A percentile compares a stretch with the other conserved stretches of the same genome.
phyloP scores from a whole-genome alignment of 2,329 filamentous ascomycete species.

The Colletotrichum godetiae region DNA sequence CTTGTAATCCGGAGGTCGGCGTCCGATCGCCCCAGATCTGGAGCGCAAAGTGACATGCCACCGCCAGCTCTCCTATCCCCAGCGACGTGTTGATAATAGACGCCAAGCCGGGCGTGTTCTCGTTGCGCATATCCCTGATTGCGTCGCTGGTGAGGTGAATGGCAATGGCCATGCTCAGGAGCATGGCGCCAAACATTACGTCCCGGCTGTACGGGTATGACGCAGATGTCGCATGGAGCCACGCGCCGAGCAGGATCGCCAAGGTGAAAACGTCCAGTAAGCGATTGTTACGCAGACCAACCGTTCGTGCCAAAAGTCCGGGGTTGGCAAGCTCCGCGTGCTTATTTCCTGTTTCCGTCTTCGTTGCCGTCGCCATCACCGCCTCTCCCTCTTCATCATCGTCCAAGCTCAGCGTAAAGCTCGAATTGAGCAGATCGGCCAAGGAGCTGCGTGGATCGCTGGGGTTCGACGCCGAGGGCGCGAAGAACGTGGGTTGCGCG shows the following conservation, averaged over 20 bases:
- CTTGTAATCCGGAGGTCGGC: constrained; percentile 20
- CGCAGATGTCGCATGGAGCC: constrained; percentile 33
- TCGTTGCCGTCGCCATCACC: not conserved
- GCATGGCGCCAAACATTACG: constrained; percentile 36
- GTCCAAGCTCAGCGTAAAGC: constrained; percentile 54
- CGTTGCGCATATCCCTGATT: constrained; percentile 24
- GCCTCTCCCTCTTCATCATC: constrained; percentile 29
- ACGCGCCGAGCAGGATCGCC: constrained; percentile 25
- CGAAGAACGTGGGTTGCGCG: constrained; percentile 71
- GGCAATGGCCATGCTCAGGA: constrained; percentile 30
- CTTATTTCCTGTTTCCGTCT: not conserved
- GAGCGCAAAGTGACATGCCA: constrained; percentile 29
- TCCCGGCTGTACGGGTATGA: constrained; percentile 33
- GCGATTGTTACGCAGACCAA: constrained; percentile 29
- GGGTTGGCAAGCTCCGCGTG: not conserved
- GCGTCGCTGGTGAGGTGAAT: constrained; percentile 32
- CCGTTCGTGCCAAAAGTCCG: constrained; percentile 1
- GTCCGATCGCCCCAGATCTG: constrained; percentile 28
- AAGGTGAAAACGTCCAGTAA: constrained; percentile 35
- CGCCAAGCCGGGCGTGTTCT: constrained; percentile 21
- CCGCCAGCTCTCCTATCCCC: constrained; percentile 32
- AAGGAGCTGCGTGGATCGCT: constrained; percentile 56
- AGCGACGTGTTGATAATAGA: constrained; percentile 28
- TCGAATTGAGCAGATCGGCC: constrained; percentile 56
- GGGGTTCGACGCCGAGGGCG: constrained; percentile 47